phyloP scores from a whole-genome alignment of 306 rosid genomes.

The Pachyrhizus erosus region DNA sequence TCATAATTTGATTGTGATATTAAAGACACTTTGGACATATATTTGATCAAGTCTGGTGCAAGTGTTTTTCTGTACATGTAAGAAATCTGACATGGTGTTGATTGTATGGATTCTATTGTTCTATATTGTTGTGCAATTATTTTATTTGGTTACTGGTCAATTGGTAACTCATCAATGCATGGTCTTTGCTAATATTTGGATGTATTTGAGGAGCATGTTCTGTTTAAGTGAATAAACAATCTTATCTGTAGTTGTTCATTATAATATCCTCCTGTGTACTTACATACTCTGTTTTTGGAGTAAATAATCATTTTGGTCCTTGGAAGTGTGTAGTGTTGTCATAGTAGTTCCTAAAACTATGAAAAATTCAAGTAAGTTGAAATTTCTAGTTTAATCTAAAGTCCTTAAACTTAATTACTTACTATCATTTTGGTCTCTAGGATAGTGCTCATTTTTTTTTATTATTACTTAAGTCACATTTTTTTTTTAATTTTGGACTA shows the following conservation, averaged over 20 bases:
- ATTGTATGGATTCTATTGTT: constrained; percentile 30
- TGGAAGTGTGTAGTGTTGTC: background rate
- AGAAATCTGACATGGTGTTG: constrained; percentile 5
- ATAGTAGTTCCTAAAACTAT: background rate
- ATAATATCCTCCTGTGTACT: constrained; percentile 10
- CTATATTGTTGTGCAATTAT: background rate
- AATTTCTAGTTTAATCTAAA: background rate
- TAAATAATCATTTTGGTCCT: background rate
- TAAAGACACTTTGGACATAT: background rate
- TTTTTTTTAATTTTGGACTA: background rate
- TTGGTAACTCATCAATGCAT: constrained; percentile 26
- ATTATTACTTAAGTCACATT: background rate
- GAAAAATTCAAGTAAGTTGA: background rate
- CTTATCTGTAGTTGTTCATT: constrained; percentile 8
- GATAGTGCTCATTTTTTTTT: background rate
- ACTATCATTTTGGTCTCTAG: background rate
- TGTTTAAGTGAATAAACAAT: constrained; percentile 24
- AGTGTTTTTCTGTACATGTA: background rate
- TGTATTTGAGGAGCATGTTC: constrained; percentile 4
- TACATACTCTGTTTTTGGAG: background rate
- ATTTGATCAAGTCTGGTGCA: constrained; percentile 1
- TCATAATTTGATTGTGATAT: constrained; percentile 35
- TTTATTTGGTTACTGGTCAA: constrained; percentile 36
- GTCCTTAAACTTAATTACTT: background rate
- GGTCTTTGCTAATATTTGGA: background rate